Conservation (phyloP, 129 eudicot genomes). For the Arctium lappa region DNA sequence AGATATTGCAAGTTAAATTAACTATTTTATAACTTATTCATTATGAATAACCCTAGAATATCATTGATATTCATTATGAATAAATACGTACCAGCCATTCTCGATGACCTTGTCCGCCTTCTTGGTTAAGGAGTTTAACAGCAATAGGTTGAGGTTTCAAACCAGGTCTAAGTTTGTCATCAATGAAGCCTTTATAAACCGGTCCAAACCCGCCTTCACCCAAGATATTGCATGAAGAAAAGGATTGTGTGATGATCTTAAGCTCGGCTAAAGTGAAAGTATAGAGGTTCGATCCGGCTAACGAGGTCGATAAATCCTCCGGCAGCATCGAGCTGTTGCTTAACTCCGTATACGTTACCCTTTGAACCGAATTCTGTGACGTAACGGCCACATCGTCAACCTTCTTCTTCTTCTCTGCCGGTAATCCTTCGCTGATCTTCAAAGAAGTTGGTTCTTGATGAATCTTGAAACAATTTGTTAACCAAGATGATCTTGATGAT, state of each 20-base stretch:
- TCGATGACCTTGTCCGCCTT: constrained; percentile 84
- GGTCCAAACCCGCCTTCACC: constrained; percentile 98
- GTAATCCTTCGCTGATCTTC: neutral
- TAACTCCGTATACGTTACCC: constrained; percentile 48
- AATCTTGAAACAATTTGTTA: constrained; percentile 39
- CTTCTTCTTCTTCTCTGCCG: constrained; percentile 17
- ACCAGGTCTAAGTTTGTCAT: constrained; percentile 80
- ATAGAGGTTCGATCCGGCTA: constrained; percentile 73
- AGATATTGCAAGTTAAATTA: too few species aligned
- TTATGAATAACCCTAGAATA: neutral
- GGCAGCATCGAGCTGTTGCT: constrained; percentile 43
- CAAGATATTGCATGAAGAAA: constrained; percentile 63
- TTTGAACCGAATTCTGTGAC: constrained; percentile 33
- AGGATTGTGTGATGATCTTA: constrained; percentile 70
- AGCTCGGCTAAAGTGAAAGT: constrained; percentile 62
- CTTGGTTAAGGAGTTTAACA: constrained; percentile 70
- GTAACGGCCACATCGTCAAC: neutral
- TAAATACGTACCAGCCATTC: constrained; percentile 79
- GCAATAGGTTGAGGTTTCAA: constrained; percentile 93
- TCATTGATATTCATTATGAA: neutral
- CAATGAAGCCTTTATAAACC: constrained; percentile 87
- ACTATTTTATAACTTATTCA: too few species aligned
- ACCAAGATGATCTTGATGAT: constrained; percentile 39
- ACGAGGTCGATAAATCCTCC: constrained; percentile 62
- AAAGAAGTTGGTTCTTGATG: constrained; percentile 1